Evolutionary conservation across 1,284 basidiomycete genomes (phyloP).

Genomic region (Puccinia brachypodii): DNA sequence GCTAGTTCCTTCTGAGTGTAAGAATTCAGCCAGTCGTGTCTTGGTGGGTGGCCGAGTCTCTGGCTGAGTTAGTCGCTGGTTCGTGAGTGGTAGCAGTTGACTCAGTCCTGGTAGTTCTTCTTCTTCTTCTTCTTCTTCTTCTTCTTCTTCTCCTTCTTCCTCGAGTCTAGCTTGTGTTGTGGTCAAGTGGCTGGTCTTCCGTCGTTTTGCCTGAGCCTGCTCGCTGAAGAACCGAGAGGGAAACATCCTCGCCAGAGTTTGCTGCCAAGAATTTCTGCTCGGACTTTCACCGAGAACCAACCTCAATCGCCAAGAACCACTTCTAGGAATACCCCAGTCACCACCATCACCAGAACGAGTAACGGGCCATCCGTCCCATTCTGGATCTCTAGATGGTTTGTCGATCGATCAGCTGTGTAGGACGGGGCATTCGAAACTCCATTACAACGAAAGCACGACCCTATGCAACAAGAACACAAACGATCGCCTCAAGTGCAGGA

Average conservation of each 20-base stretch:
- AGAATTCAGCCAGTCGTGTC: conserved; percentile 4
- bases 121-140: not conserved
- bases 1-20: not conserved
- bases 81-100: not conserved
- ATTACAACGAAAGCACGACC: not conserved
- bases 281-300: not conserved
- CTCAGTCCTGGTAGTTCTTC: not conserved
- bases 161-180: not conserved
- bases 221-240: not conserved
- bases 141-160: not conserved
- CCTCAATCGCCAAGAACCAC: not conserved
- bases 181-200: not conserved
- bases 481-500: too few relatives aligned
- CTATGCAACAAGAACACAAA: not conserved
- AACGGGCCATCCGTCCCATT: not conserved
- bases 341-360: not conserved
- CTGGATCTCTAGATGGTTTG: not conserved
- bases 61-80: not conserved
- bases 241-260: not conserved
- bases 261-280: too few relatives aligned
- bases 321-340: too few relatives aligned
- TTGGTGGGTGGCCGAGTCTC: not conserved
- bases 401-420: not conserved
- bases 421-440: not conserved
- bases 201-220: not conserved